Evolutionary conservation across 2,329 filamentous ascomycete genomes (phyloP).

Genomic region (Salinomyces thailandicus): DNA sequence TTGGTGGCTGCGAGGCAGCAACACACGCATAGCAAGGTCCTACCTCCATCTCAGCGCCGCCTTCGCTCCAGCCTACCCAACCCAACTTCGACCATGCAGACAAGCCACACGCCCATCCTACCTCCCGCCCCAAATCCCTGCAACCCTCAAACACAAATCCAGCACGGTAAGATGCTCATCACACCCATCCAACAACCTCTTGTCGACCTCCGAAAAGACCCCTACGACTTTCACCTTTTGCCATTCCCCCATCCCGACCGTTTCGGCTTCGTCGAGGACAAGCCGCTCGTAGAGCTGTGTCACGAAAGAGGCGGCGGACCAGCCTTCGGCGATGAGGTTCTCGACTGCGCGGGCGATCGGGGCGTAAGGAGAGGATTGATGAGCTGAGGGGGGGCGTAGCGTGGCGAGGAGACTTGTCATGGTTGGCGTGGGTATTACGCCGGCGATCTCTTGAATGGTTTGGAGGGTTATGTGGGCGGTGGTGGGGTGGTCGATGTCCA

Average conservation of each 20-base stretch:
- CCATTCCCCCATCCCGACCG: conserved; percentile 57
- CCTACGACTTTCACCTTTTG: conserved; percentile 87
- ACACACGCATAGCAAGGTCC: no score
- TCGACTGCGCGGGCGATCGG: no score
- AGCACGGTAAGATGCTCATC: conserved; percentile 90
- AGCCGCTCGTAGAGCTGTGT: conserved; percentile 75
- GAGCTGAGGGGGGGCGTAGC: no score
- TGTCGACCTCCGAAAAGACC: conserved; percentile 88
- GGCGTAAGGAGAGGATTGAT: no score
- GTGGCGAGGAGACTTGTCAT: no score
- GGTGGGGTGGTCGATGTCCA: conserved; percentile 36
- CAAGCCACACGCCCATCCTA: no score
- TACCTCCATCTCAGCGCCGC: no score
- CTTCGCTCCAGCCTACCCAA: no score
- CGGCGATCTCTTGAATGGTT: conserved; percentile 88
- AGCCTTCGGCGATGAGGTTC: conserved; percentile 89
- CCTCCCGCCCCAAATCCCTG: conserved; percentile 12
- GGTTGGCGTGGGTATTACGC: conserved; percentile 71
- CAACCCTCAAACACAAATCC: conserved; percentile 69
- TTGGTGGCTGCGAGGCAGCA: no score
- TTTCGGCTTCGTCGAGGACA: conserved; percentile 65
- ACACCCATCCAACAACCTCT: conserved; percentile 83
- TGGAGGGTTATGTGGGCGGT: conserved; percentile 6
- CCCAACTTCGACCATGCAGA: no score
- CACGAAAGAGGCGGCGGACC: conserved; percentile 86